A percentile compares a stretch with the other conserved stretches of the same genome.
phyloP scores from a whole-genome alignment of 441 rosid genomes.

The Populus hybrid region DNA sequence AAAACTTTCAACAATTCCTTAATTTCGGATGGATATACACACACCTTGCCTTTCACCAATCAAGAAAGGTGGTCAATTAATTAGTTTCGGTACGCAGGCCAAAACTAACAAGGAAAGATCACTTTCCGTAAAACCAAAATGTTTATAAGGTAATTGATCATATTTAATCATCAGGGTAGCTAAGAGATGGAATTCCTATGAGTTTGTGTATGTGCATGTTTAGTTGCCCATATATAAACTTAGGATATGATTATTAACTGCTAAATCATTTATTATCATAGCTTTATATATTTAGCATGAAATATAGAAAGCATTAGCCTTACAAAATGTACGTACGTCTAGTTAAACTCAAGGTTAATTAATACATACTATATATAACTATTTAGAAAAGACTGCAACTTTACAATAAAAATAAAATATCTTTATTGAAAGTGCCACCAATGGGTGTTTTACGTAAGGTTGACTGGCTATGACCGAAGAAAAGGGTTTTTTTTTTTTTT shows the following conservation, averaged over 20 bases:
- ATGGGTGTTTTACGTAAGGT: conserved; percentile 10
- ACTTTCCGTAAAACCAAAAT: background rate
- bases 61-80: background rate
- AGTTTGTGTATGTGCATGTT: background rate
- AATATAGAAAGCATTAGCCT: too few species aligned
- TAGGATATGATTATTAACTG: too few species aligned
- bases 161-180: too few species aligned
- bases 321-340: too few species aligned
- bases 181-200: background rate
- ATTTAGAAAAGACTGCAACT: background rate
- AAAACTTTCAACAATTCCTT: background rate
- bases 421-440: conserved; percentile 2
- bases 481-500: background rate
- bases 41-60: background rate
- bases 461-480: conserved; percentile 23
- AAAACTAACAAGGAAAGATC: background rate
- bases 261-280: too few species aligned
- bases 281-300: too few species aligned
- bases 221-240: too few species aligned
- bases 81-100: background rate
- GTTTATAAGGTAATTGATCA: too few species aligned
- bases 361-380: too few species aligned
- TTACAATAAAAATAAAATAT: conserved; percentile 5
- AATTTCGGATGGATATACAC: background rate
- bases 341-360: too few species aligned